Conservation (phyloP, 139 green algal genomes). For the Micromonas pusilla region DNA sequence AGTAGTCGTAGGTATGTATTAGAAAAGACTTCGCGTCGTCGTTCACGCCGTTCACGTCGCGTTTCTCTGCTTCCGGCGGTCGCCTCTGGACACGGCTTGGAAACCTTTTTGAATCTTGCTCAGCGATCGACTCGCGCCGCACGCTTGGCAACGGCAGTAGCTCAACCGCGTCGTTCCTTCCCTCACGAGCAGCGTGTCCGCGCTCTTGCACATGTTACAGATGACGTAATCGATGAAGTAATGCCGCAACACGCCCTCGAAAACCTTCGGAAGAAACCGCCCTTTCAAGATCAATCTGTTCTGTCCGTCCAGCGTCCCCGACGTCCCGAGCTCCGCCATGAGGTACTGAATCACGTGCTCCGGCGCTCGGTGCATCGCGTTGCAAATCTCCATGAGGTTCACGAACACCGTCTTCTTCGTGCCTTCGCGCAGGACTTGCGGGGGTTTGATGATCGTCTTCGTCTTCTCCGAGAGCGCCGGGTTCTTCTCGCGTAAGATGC, state of each 20-base stretch:
- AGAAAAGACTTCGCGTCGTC: too few species aligned
- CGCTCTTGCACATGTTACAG: conserved; percentile 91
- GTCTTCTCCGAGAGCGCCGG: conserved; percentile 91
- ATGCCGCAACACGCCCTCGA: conserved; percentile 90
- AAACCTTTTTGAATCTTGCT: conserved; percentile 90
- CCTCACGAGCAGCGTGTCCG: conserved; percentile 69
- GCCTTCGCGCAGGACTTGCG: conserved; percentile 89
- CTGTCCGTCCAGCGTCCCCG: conserved; percentile 74
- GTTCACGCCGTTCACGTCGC: neutral
- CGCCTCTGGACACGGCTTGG: conserved; percentile 56
- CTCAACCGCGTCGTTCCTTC: conserved; percentile 5
- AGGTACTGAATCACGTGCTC: conserved; percentile 86
- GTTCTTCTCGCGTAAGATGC: conserved; percentile 91
- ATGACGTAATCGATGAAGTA: conserved; percentile 98
- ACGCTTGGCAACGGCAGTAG: conserved; percentile 41
- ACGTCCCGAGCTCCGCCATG: conserved; percentile 84
- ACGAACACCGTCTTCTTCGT: conserved; percentile 99
- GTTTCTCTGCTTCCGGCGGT: neutral
- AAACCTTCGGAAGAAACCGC: conserved; percentile 94
- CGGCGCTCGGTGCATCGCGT: conserved; percentile 69
- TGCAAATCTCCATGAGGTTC: conserved; percentile 99
- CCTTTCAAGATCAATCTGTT: conserved; percentile 93
- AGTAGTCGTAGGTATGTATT: too few species aligned
- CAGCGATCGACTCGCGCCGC: conserved; percentile 77
- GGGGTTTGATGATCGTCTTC: conserved; percentile 93